Percentiles rank a stretch among this genome's conserved stretches.
phyloP scores from a whole-genome alignment of 2,329 filamentous ascomycete genomes.

The Neoscytalidium dimidiatum region DNA sequence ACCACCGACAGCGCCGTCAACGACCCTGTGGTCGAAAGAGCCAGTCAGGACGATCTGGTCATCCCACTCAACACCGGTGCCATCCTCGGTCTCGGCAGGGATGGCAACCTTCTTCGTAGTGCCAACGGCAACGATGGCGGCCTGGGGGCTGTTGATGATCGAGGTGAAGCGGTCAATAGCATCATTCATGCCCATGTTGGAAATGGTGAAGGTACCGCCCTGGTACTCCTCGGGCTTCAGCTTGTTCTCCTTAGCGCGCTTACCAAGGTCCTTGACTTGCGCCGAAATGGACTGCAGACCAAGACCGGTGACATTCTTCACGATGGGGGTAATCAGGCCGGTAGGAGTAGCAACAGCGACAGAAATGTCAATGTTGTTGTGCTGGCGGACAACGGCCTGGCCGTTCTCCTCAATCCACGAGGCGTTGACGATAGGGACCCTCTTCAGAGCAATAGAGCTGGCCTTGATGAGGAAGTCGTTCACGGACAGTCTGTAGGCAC shows the following conservation, averaged over 20 bases:
- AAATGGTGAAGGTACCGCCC: constrained; percentile 98
- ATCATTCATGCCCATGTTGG: constrained; percentile 99
- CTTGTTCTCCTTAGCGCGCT: constrained; percentile 94
- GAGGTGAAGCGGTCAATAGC: constrained; percentile 97
- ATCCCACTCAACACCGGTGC: constrained; percentile 80
- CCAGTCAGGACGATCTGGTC: constrained; percentile 94
- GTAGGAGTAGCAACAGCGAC: constrained; percentile 92
- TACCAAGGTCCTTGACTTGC: constrained; percentile 93
- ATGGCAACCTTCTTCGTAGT: constrained; percentile 94
- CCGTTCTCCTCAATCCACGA: constrained; percentile 84
- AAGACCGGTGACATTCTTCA: constrained; percentile 82
- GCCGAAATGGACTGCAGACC: constrained; percentile 86
- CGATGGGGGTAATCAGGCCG: constrained; percentile 96
- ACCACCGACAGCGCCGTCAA: constrained; percentile 92
- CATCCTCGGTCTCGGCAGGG: constrained; percentile 79
- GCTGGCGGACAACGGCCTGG: constrained; percentile 80
- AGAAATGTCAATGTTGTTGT: constrained; percentile 90
- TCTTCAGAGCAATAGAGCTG: constrained; percentile 81
- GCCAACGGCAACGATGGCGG: constrained; percentile 90
- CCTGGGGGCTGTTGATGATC: constrained; percentile 98
- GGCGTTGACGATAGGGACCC: constrained; percentile 94
- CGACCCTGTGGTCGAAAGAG: constrained; percentile 98
- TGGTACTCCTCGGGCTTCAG: constrained; percentile 99
- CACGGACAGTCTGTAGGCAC: constrained; percentile 98
- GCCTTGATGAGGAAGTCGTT: constrained; percentile 99